Evolutionary conservation across 2,329 filamentous ascomycete species (phyloP).

Genomic region (Xenosphaeropsis pyriputrescens): DNA sequence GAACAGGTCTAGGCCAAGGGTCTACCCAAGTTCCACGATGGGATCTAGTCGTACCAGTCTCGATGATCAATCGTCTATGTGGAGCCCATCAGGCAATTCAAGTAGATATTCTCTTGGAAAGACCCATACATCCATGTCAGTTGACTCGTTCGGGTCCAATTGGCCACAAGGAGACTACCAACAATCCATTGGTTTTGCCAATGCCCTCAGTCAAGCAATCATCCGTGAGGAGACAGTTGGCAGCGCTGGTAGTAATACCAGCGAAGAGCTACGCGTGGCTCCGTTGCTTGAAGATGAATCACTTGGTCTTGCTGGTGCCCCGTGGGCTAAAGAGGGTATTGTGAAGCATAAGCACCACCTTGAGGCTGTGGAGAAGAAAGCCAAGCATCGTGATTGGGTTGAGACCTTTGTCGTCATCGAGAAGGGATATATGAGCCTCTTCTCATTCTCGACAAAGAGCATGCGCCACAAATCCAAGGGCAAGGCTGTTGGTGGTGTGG

Average conservation of each 20-base stretch:
- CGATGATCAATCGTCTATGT: slow-evolving; percentile 79
- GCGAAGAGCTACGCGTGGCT: slow-evolving; percentile 26
- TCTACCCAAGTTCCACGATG: slow-evolving; percentile 66
- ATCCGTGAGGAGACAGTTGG: slow-evolving; percentile 70
- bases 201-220: slow-evolving; percentile 90
- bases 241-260: slow-evolving; percentile 23
- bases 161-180: slow-evolving; percentile 73
- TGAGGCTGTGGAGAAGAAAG: slow-evolving; percentile 78
- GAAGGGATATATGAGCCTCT: slow-evolving; percentile 85
- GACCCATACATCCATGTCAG: slow-evolving; percentile 80
- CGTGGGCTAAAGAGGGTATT: slow-evolving; percentile 95
- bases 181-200: slow-evolving; percentile 94
- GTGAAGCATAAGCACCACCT: slow-evolving; percentile 94
- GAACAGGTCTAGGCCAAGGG: slow-evolving; percentile 64
- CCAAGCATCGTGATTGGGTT: slow-evolving; percentile 87
- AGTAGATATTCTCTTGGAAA: slow-evolving; percentile 87
- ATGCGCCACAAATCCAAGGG: slow-evolving; percentile 46
- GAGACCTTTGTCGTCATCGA: slow-evolving; percentile 95
- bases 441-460: slow-evolving; percentile 80
- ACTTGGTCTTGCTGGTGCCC: slow-evolving; percentile 81
- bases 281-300: slow-evolving; percentile 83
- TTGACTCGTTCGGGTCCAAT: slow-evolving; percentile 74
- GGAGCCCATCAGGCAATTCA: slow-evolving; percentile 69
- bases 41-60: slow-evolving; percentile 89
- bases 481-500: slow-evolving; percentile 46